Base-by-base conservation (phyloP, 176 grass and related monocot species). In the Hsuehochloa calcarea region DNA sequence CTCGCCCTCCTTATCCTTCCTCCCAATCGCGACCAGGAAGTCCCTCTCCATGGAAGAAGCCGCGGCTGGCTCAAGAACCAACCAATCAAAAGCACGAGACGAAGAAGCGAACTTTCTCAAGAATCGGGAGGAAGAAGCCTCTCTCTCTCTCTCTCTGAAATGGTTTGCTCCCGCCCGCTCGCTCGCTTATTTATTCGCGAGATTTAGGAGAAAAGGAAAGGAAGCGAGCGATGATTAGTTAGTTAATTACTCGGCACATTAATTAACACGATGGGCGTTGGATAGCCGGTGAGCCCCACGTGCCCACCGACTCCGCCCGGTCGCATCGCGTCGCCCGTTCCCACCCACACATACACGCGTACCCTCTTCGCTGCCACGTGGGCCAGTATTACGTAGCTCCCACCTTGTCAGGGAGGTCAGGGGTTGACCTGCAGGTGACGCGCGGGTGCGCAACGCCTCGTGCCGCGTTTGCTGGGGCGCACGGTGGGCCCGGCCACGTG, bases 1-100 rank as follows among this genome's bases (percentile, higher is more conserved):
- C 20, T 72, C 45, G 23, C 35, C 39, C 35, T 7, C 56, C 73
- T 16, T 69, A 63, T 82, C 83, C 59, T 58, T 81, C 67, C 58
- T 22, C 72, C 84, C 84, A 65, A 92, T 83, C 88, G 68, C 83
- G 37, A 91, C 91, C 80, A 96, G 85, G 78, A 96, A 96, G 67
- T 96, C 91, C 89, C 91, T 87, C 91, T 96, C 93, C 91, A 96
- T 96, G 35, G 70, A 47, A 72, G 73, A 58, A 75, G 43, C 12
- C 43, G 25, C 64, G 27, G 44, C 40, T 29, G 4, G n/a, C 70
- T 31, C 44, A 73, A 31, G 46, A 51, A 74, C 45, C 25, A 8
- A 50, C 14, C 19, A 47, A 64, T 31, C 37, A 15, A 6, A 52
- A 69, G 5, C 79, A 23, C 45, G 11, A 19, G 78, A 35, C 3